Evolutionary conservation across 2,329 filamentous ascomycete genomes (phyloP).

Genomic region (Anthostomella pinea): DNA sequence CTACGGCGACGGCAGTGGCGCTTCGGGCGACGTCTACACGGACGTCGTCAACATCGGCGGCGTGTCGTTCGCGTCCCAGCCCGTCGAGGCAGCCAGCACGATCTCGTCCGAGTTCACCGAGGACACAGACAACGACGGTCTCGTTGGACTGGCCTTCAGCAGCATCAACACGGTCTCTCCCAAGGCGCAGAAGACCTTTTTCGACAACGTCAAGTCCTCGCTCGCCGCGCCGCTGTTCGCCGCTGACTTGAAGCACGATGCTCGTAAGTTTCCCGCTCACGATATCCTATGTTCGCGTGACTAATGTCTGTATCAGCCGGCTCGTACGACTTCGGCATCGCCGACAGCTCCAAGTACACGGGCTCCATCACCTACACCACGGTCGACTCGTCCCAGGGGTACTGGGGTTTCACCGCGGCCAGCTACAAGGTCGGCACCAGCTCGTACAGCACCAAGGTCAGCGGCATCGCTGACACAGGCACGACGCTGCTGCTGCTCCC

Average conservation of each 20-base stretch:
- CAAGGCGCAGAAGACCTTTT: conserved; percentile 21
- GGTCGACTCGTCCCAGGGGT: conserved; percentile 29
- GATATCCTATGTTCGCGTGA: conserved; percentile 1
- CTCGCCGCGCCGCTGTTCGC: conserved; percentile 25
- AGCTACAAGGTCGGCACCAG: conserved; percentile 29
- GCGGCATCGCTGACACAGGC: conserved; percentile 55
- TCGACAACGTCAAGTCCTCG: conserved; percentile 23
- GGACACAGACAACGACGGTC: conserved; percentile 22
- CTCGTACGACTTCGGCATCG: conserved; percentile 35
- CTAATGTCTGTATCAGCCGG: conserved; percentile 18
- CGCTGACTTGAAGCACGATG: conserved; percentile 25
- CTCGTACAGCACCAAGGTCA: conserved; percentile 16
- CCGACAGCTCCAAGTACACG: conserved; percentile 27
- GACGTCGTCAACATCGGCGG: conserved; percentile 21
- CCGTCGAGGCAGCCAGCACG: conserved; percentile 24
- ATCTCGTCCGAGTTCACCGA: conserved; percentile 22
- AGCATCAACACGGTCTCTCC: conserved; percentile 22
- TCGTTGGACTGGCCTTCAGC: conserved; percentile 27
- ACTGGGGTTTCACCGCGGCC: conserved; percentile 31
- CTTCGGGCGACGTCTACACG: conserved; percentile 31
- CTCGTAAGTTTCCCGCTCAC: conserved; percentile 11
- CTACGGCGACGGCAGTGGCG: conserved; percentile 24
- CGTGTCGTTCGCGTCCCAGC: conserved; percentile 16
- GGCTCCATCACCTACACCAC: conserved; percentile 29
- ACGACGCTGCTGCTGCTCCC: conserved; percentile 54